These are phyloP conservation scores for Juglanconis oblonga DNA, from an alignment of 2,329 filamentous ascomycete genomes.

Conservation along the genomic window DNA sequence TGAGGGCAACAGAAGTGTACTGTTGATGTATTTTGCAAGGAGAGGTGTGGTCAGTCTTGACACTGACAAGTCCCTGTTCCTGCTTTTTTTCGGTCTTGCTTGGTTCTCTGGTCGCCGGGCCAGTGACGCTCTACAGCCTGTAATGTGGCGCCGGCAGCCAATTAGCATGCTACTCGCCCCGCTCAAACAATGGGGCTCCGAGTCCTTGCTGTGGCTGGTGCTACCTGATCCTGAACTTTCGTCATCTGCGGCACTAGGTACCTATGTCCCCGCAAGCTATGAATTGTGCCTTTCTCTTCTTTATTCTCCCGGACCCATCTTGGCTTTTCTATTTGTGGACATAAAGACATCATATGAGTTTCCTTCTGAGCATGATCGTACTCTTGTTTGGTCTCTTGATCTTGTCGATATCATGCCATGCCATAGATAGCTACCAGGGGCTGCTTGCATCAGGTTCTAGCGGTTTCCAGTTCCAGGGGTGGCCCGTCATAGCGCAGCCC, in stretches of 20 bases:
- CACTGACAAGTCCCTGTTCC: not conserved
- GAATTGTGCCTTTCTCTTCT: no score
- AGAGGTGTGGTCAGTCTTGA: not conserved
- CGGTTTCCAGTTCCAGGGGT: no score
- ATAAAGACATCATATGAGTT: no score
- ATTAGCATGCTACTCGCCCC: not conserved
- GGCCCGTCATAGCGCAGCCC: not conserved
- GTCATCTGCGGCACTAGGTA: not conserved
- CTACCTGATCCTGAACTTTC: not conserved
- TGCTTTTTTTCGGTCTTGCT: not conserved
- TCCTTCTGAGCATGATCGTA: no score
- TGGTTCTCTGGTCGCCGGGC: not conserved
- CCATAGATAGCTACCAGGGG: no score
- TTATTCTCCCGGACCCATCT: no score
- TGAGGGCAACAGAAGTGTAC: not conserved
- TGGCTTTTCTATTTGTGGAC: no score
- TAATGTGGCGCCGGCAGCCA: not conserved
- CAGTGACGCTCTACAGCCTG: not conserved
- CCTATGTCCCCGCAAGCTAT: not conserved
- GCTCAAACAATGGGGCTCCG: not conserved
- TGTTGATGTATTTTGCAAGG: not conserved
- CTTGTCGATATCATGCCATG: no score
- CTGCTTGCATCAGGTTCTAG: no score
- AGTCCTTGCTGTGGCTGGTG: not conserved
- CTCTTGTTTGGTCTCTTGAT: no score